phyloP scores from a whole-genome alignment of 768 basidiomycete genomes.

The Ramaria sp. region DNA sequence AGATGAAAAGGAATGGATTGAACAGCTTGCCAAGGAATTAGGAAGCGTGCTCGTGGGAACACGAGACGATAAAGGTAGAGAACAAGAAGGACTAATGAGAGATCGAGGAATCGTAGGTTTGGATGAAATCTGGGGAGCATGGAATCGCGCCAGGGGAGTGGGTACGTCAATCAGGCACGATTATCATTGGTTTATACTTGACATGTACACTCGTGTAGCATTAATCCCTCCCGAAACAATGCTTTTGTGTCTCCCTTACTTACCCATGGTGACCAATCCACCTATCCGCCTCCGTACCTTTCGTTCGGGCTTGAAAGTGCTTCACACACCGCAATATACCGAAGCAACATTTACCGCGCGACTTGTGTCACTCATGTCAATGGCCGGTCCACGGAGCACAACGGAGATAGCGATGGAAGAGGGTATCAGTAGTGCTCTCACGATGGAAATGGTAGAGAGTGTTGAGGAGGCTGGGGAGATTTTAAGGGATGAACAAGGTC shows the following conservation, averaged over 20 bases:
- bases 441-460: conserved; percentile 65
- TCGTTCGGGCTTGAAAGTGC: conserved; percentile 60
- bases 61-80: conserved; percentile 11
- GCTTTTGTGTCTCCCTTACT: conserved; percentile 57
- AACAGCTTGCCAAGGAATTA: conserved; percentile 75
- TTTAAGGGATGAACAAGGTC: conserved; percentile 56
- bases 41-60: conserved; percentile 53
- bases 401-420: conserved; percentile 67
- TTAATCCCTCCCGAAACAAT: conserved; percentile 85
- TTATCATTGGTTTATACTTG: background rate
- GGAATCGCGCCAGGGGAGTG: conserved; percentile 89
- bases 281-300: conserved; percentile 60
- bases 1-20: conserved; percentile 70
- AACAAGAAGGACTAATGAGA: conserved; percentile 55
- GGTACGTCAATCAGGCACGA: conserved; percentile 35
- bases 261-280: conserved; percentile 55
- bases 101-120: conserved; percentile 72
- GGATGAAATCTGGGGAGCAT: conserved; percentile 91
- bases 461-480: conserved; percentile 63
- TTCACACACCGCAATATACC: conserved; percentile 75
- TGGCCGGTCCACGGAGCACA: conserved; percentile 30
- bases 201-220: conserved; percentile 32
- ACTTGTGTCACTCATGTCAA: conserved; percentile 41
- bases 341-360: conserved; percentile 58
- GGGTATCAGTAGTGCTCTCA: conserved; percentile 58